Evolutionary conservation across 2,329 filamentous ascomycete species (phyloP), one percentile per base, ranked within the genome.

Genomic region (Alternaria solani): DNA sequence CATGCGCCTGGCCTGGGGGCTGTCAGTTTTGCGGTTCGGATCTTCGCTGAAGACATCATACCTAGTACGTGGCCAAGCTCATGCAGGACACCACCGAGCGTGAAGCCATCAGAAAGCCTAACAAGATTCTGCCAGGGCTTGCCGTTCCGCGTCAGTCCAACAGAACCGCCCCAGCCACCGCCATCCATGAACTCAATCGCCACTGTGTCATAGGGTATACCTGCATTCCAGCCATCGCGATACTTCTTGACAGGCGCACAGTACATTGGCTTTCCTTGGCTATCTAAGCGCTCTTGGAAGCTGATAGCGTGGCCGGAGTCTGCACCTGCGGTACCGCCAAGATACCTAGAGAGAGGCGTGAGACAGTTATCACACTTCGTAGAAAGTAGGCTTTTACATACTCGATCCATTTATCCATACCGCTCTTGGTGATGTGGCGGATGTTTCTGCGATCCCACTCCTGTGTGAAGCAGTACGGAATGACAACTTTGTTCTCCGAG

Each of bases 381-480:
- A 4, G 14, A 7, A 16, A 30, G 11, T 47, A 9, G 2, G 26
- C 5, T 1, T 3, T 16, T 26, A 16, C 48, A 28, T 28, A 51
- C 48, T 23, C 32, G 7, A 51, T 38, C 48, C 48, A 51, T 32
- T 51, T 47, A 3, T 47, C 26, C 25, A 56, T 60, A 9, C 30
- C 32, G 12, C 42, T 34, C 32, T 60, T 52, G n/a, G 55, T 47
- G 6, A 51, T 38, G 18, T 51, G 32, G 0, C 48, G 48, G 11
- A 41, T 39, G 7, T 41, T n/a, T 8, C 30, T 34, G 39, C 39
- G 46, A 3, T 60, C 44, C 11, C 14, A 7, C 11, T 51, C 46
- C 25, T 51, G 30, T 16, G 49, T 32, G 8, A 51, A 60, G n/a
- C 52, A 60, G 41, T 56, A 60, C 11, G 52, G 32, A 23, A 60